phyloP scores from a whole-genome alignment of 768 basidiomycete genomes.

The Sarcodon aspratus region DNA sequence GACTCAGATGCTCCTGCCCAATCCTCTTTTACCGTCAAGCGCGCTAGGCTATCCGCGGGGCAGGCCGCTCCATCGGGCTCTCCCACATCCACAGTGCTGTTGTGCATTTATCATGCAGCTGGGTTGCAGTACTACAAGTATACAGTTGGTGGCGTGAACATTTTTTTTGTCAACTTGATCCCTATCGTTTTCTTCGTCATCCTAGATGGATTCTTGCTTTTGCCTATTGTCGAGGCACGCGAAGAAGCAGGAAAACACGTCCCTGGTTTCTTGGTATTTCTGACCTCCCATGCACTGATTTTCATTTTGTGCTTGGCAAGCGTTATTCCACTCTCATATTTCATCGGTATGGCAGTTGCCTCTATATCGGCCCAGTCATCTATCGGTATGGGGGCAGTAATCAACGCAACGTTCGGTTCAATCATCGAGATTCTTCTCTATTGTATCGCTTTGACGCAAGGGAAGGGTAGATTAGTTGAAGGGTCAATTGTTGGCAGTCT shows the following conservation, averaged over 20 bases:
- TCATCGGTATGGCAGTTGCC: conserved; percentile 99
- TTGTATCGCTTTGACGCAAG: conserved; percentile 76
- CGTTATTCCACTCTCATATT: conserved; percentile 96
- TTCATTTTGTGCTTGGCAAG: conserved; percentile 79
- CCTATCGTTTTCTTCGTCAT: conserved; percentile 94
- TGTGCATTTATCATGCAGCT: conserved; percentile 89
- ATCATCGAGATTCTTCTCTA: conserved; percentile 96
- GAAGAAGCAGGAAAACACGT: conserved; percentile 43
- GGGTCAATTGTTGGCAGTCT: conserved; percentile 94
- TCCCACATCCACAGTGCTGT: conserved; percentile 77
- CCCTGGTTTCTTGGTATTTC: conserved; percentile 50
- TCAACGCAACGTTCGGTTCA: conserved; percentile 98
- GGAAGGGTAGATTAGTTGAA: conserved; percentile 91
- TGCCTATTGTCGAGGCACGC: conserved; percentile 55
- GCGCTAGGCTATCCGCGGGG: conserved; percentile 69
- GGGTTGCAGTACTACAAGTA: conserved; percentile 97
- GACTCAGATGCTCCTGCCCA: conserved; percentile 10
- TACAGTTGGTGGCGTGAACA: conserved; percentile 97
- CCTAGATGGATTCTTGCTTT: conserved; percentile 79
- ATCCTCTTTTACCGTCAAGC: conserved; percentile 24
- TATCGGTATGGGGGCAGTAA: conserved; percentile 99
- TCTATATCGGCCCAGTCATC: conserved; percentile 97
- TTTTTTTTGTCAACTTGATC: conserved; percentile 91
- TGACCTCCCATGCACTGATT: conserved; percentile 69
- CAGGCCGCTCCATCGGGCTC: conserved; percentile 80